Evolutionary conservation across 345 rosid species (phyloP).

Genomic region (Turritis glabra): DNA sequence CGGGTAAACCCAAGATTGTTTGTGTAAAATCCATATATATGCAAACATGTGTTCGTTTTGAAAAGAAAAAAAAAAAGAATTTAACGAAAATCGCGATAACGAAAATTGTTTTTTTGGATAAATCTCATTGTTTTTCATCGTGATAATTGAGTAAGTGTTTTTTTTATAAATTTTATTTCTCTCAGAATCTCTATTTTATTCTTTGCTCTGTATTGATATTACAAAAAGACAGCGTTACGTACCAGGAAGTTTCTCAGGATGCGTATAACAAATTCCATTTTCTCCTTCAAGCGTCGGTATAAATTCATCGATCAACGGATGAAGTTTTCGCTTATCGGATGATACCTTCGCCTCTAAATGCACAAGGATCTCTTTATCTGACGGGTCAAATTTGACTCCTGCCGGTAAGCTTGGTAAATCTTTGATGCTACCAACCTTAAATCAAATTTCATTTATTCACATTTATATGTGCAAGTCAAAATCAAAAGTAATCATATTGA

Average conservation of each 20-base stretch:
- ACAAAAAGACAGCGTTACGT: conserved; percentile 9
- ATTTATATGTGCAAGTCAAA: neutral
- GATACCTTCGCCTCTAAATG: conserved; percentile 78
- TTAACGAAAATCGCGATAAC: no score
- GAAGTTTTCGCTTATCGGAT: conserved; percentile 57
- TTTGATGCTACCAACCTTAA: conserved; percentile 57
- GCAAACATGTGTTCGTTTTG: neutral
- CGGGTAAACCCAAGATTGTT: neutral
- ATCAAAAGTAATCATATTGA: neutral
- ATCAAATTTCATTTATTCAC: neutral
- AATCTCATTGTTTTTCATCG: neutral
- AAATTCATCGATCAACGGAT: conserved; percentile 86
- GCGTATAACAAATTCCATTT: conserved; percentile 92
- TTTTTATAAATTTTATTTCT: neutral
- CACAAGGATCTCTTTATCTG: conserved; percentile 85
- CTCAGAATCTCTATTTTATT: neutral
- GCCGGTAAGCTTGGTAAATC: conserved; percentile 90
- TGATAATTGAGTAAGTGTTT: neutral
- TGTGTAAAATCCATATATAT: neutral
- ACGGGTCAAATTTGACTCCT: conserved; percentile 93
- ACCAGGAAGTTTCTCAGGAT: conserved; percentile 96
- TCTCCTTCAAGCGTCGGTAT: conserved; percentile 84
- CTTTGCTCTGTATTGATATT: neutral
- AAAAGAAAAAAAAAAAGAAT: no score
- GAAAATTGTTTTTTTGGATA: neutral